Conservation (phyloP, 371 early-diverging fungal genomes). For the Entomophthora muscae region DNA sequence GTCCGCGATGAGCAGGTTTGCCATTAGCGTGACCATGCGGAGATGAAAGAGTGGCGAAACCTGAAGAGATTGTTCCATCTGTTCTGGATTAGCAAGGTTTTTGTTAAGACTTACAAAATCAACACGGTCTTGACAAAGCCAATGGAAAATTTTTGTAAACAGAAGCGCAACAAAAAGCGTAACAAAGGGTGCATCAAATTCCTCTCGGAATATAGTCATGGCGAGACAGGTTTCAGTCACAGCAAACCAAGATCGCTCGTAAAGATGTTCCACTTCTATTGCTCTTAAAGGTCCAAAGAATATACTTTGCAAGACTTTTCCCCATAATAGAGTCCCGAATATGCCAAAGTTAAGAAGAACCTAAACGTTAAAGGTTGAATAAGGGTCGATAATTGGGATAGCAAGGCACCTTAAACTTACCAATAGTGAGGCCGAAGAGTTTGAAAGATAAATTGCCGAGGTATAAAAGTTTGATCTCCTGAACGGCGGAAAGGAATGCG, state of each 20-base stretch:
- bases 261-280: slow-evolving; percentile 84
- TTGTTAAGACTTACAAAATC: slow-evolving; percentile 52
- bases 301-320: slow-evolving; percentile 47
- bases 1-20: slow-evolving; percentile 45
- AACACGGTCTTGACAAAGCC: slow-evolving; percentile 82
- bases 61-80: slow-evolving; percentile 75
- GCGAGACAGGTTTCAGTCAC: slow-evolving; percentile 89
- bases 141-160: slow-evolving; percentile 86
- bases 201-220: slow-evolving; percentile 89
- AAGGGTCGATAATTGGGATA: no score
- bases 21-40: slow-evolving; percentile 42
- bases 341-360: slow-evolving; percentile 66
- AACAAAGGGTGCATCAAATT: slow-evolving; percentile 74
- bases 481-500: not conserved
- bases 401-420: slow-evolving; percentile 8
- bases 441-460: slow-evolving; percentile 23
- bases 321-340: slow-evolving; percentile 52
- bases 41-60: slow-evolving; percentile 41
- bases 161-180: slow-evolving; percentile 63
- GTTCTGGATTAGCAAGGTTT: not conserved
- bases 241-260: slow-evolving; percentile 90
- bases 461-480: slow-evolving; percentile 15
- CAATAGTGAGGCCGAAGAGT: slow-evolving; percentile 17
- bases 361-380: slow-evolving; percentile 19
- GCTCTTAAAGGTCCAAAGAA: slow-evolving; percentile 85